A percentile compares a stretch with the other conserved stretches of the same genome.
Conservation (phyloP, 805 yeast species). For the Candida arabinofermentans region DNA sequence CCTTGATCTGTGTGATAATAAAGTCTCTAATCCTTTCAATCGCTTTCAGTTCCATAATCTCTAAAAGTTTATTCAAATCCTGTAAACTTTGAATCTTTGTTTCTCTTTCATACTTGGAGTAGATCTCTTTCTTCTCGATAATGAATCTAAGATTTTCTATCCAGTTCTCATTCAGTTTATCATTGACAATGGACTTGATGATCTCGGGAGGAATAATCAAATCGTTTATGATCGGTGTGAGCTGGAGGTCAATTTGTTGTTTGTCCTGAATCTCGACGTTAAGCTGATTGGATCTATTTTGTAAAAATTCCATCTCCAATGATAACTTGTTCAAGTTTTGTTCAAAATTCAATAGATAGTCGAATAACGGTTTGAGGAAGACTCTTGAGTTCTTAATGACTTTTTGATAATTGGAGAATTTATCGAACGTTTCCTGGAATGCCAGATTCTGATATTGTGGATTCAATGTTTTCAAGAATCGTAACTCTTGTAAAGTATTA, state of each 20-base stretch:
- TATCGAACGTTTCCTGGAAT: constrained; percentile 20
- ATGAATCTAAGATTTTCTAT: constrained; percentile 57
- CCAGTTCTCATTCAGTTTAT: constrained; percentile 60
- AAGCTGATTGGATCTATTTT: constrained; percentile 47
- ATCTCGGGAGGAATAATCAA: constrained; percentile 72
- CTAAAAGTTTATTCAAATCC: constrained; percentile 35
- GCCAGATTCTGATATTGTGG: constrained; percentile 8
- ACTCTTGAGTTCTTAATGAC: constrained; percentile 30
- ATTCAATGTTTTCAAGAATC: constrained; percentile 18
- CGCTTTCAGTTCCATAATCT: constrained; percentile 54
- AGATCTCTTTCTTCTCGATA: constrained; percentile 55
- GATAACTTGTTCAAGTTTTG: constrained; percentile 52
- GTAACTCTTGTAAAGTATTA: constrained; percentile 21
- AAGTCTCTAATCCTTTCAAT: constrained; percentile 74
- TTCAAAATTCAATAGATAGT: constrained; percentile 54
- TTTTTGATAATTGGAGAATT: constrained; percentile 21
- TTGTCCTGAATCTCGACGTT: constrained; percentile 45
- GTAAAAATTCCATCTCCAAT: constrained; percentile 57
- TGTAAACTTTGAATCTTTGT: constrained; percentile 13
- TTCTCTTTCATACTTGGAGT: constrained; percentile 34
- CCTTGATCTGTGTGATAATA: constrained; percentile 60
- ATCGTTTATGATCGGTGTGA: constrained; percentile 76
- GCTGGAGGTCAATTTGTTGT: constrained; percentile 42
- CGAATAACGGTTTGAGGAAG: constrained; percentile 46
- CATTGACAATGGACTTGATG: constrained; percentile 53